Percentiles rank a stretch among this genome's conserved stretches.
phyloP scores from a whole-genome alignment of 1,139 yeast species.

The Pichia sp. region DNA sequence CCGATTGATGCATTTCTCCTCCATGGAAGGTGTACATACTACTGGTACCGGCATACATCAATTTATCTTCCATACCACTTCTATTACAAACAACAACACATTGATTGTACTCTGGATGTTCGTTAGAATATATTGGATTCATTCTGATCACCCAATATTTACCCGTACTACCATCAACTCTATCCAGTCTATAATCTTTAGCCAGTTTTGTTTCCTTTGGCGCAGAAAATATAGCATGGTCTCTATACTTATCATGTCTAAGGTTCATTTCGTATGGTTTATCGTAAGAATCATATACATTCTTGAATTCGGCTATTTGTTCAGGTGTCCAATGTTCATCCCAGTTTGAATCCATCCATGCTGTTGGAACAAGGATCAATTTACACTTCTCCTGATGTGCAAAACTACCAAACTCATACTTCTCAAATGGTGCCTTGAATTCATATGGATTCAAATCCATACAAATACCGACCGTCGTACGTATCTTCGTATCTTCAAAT shows the following conservation, averaged over 20 bases:
- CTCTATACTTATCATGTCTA: conserved; percentile 5
- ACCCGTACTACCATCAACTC: conserved; percentile 27
- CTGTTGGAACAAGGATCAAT: conserved; percentile 77
- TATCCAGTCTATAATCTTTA: conserved; percentile 16
- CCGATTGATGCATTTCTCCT: conserved; percentile 11
- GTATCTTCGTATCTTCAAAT: conserved; percentile 33
- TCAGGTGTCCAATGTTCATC: conserved; percentile 23
- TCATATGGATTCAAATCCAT: conserved; percentile 92
- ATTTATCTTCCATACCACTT: conserved; percentile 68
- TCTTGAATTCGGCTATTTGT: conserved; percentile 16
- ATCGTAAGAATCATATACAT: conserved; percentile 17
- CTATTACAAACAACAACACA: conserved; percentile 63
- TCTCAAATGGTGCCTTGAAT: conserved; percentile 74
- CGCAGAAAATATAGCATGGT: conserved; percentile 12
- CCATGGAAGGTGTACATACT: conserved; percentile 51
- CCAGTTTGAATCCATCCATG: conserved; percentile 61
- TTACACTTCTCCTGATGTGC: conserved; percentile 49
- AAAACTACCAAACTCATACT: conserved; percentile 65
- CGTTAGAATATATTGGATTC: conserved; percentile 37
- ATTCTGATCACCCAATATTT: conserved; percentile 71
- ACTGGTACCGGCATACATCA: conserved; percentile 74
- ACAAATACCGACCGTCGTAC: conserved; percentile 78
- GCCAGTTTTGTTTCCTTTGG: conserved; percentile 7
- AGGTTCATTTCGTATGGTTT: conserved; percentile 17
- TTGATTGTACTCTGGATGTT: conserved; percentile 15